Evolutionary conservation across 768 basidiomycete genomes (phyloP).

Genomic region (Gloeostereum incarnatum): DNA sequence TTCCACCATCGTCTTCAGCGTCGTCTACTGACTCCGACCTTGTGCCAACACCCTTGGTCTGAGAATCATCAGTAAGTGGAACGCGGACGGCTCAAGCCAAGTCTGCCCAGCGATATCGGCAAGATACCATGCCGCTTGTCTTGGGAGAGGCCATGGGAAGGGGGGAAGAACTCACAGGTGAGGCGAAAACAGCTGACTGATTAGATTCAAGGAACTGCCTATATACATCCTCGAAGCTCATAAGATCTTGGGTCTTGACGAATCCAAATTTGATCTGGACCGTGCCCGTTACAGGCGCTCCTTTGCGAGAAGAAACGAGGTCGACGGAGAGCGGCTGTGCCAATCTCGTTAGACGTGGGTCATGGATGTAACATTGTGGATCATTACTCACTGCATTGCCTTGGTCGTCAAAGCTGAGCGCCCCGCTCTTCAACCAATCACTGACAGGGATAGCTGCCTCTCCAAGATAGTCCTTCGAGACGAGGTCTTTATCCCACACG

Average conservation of each 20-base stretch:
- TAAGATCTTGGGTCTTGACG: constrained; percentile 28
- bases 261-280: constrained; percentile 40
- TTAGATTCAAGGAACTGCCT: constrained; percentile 53
- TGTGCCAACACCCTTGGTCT: constrained; percentile 87
- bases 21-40: constrained; percentile 23
- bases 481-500: constrained; percentile 92
- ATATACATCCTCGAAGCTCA: constrained; percentile 55
- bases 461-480: constrained; percentile 86
- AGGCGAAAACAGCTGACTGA: constrained; percentile 66
- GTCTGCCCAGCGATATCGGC: too few species aligned
- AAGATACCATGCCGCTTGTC: too few species aligned
- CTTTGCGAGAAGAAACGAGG: constrained; percentile 31
- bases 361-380: too few species aligned
- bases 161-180: constrained; percentile 46
- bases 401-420: constrained; percentile 48
- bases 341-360: too few species aligned
- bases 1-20: constrained; percentile 70
- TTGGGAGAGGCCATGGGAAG: too few species aligned
- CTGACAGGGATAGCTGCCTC: constrained; percentile 73
- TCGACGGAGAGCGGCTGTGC: constrained; percentile 24
- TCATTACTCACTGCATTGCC: constrained; percentile 65
- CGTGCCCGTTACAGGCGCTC: constrained; percentile 27
- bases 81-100: too few species aligned
- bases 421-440: constrained; percentile 62
- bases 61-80: too few species aligned